Conservation (phyloP, 2,329 filamentous ascomycete species). For the Beauveria sp. region DNA sequence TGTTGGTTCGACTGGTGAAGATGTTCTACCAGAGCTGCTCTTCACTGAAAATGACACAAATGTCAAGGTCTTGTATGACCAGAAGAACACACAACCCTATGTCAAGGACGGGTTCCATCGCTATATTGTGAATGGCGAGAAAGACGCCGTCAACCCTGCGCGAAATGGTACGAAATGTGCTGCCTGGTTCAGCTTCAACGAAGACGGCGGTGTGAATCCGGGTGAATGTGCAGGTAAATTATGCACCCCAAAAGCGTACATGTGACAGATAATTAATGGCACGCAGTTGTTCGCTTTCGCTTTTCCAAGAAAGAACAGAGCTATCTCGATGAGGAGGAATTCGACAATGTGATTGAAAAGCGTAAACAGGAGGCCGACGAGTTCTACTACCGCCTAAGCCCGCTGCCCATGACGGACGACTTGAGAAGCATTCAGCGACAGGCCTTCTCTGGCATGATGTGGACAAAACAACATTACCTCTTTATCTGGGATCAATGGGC, state of each 20-base stretch:
- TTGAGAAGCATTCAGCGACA: slow-evolving; percentile 91
- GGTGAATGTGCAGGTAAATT: slow-evolving; percentile 82
- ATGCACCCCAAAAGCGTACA: slow-evolving; percentile 23
- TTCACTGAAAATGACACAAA: slow-evolving; percentile 98
- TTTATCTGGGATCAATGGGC: slow-evolving; percentile 99
- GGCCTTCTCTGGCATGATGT: slow-evolving; percentile 94
- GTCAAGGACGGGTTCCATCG: slow-evolving; percentile 95
- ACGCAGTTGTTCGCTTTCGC: slow-evolving; percentile 76
- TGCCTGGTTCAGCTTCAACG: slow-evolving; percentile 88
- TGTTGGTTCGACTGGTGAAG: slow-evolving; percentile 66
- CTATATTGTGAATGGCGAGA: slow-evolving; percentile 74
- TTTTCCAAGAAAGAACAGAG: slow-evolving; percentile 67
- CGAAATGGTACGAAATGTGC: slow-evolving; percentile 79
- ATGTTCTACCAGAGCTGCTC: slow-evolving; percentile 76
- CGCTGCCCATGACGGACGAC: slow-evolving; percentile 87
- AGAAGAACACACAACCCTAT: slow-evolving; percentile 71
- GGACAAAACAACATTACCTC: slow-evolving; percentile 95
- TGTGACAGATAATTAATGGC: slow-evolving; percentile 10
- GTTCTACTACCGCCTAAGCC: slow-evolving; percentile 90
- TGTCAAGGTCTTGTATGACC: slow-evolving; percentile 65
- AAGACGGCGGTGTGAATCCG: slow-evolving; percentile 76
- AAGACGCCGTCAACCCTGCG: slow-evolving; percentile 72
- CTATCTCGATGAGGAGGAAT: slow-evolving; percentile 85
- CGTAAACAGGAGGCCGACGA: slow-evolving; percentile 87
- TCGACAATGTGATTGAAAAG: slow-evolving; percentile 84